A percentile compares a stretch with the other conserved stretches of the same genome.
These are phyloP conservation scores for Trypanosoma rangeli DNA, from an alignment of 208 protist genomes.

Conservation along the genomic window DNA sequence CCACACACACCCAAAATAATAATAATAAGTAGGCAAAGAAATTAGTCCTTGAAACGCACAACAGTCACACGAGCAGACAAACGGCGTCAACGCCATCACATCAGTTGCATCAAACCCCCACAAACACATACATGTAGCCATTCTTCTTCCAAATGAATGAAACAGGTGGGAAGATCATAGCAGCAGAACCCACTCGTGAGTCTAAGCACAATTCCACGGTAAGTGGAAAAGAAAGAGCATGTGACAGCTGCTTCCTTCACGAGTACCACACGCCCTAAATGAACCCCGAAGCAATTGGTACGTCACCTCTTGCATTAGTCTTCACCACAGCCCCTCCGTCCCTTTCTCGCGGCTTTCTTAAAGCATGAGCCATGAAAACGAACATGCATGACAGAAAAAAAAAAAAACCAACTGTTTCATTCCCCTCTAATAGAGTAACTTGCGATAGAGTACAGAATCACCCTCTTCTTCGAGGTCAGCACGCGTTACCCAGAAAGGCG, in stretches of 20 bases:
- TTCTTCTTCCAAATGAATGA: background rate
- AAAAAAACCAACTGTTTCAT: background rate
- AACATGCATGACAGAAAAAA: background rate
- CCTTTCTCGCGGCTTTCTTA: background rate
- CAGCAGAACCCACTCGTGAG: background rate
- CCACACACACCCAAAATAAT: background rate
- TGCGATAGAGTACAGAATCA: slow-evolving; percentile 60
- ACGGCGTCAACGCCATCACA: background rate
- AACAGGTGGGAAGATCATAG: background rate
- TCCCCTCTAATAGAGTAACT: slow-evolving; percentile 62
- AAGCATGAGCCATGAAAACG: background rate
- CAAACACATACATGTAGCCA: background rate
- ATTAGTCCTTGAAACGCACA: background rate
- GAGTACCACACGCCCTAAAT: background rate
- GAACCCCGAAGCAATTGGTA: background rate
- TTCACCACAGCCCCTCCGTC: too few species aligned
- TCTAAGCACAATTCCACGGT: background rate
- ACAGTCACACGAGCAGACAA: background rate
- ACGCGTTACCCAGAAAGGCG: slow-evolving; percentile 75
- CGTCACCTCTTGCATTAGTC: too few species aligned
- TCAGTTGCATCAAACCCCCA: background rate
- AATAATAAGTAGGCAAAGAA: too few species aligned
- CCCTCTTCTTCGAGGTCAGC: slow-evolving; percentile 79
- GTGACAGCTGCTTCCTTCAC: background rate
- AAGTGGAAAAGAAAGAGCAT: background rate